Evolutionary conservation across 2,329 filamentous ascomycete species (phyloP).

Genomic region (Colletotrichum siamense): DNA sequence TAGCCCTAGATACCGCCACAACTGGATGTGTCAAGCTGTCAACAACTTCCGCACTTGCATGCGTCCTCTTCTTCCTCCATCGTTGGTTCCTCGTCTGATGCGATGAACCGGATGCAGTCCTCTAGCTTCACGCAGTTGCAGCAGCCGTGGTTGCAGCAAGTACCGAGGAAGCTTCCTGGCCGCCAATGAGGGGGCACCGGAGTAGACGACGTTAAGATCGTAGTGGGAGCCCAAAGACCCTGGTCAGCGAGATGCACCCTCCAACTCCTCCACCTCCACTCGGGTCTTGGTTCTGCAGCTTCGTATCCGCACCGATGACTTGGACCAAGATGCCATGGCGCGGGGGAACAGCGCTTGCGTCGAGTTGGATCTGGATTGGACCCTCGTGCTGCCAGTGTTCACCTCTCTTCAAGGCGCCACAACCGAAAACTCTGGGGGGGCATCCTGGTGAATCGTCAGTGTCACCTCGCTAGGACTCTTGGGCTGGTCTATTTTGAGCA

Average conservation of each 20-base stretch:
- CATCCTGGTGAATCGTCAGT: neutral
- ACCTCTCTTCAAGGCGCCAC: neutral
- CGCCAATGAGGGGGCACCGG: neutral
- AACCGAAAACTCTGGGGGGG: neutral
- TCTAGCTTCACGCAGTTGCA: neutral
- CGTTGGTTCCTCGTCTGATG: neutral
- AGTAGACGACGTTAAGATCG: neutral
- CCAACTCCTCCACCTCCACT: neutral
- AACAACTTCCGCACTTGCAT: neutral
- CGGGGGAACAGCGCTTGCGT: neutral
- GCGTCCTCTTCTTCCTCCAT: neutral
- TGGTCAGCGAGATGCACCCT: neutral
- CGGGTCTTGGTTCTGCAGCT: conserved; percentile 3
- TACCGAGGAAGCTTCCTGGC: neutral
- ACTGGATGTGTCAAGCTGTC: conserved; percentile 5
- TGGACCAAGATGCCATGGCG: neutral
- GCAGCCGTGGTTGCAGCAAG: neutral
- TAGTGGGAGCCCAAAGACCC: neutral
- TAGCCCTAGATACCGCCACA: neutral
- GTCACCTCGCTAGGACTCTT: neutral
- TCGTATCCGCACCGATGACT: conserved; percentile 18
- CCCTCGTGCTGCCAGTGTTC: neutral
- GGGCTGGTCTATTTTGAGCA: neutral
- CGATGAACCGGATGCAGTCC: neutral
- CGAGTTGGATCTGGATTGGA: neutral